Base-by-base conservation (phyloP, 116 monocot genomes). In the Dioscorea cayenensis region DNA sequence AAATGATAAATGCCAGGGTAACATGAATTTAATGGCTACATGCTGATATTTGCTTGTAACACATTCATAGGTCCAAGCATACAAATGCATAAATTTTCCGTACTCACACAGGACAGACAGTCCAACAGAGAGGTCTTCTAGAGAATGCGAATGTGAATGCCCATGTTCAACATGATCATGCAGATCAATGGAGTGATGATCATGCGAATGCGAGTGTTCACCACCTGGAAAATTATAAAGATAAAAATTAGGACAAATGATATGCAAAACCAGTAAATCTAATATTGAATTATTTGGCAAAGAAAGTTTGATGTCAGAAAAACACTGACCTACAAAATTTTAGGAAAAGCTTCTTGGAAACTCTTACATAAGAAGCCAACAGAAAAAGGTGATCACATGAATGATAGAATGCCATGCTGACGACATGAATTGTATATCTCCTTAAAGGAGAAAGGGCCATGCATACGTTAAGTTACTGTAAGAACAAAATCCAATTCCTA, bases 51-150 rank as follows among this genome's bases (percentile, higher is more conserved):
- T 63, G 63, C 27, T 23, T 63, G 43, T 43, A 43, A 23, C 6
- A 21, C 63, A 63, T 20, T 23, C 27, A 23, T 63, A 12, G 25
- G 27, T 63, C 27, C 63, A 63, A 63, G 14, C 55, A 55, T 55
- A 18, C n/a, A 55, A 2, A n/a, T 17, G 20, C 2, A 63, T 63
- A 63, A 35, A 65, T 66, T 1, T 36, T 49, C 23, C 27, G 67
- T 29, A 85, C 95, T 90, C 74, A 92, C 96, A 86, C 51, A 97
- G 79, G 77, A 97, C 63, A 55, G 97, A 92, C 64, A 93, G 70
- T 62, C 97, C 97, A 77, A 90, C 77, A 77, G 93, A 93, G 50
- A 97, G 86, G 77, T 97, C 97, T 66, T 86, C 64, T 58, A 93
- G 35, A 70, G 93, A 90, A 87, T 95, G 95, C 67, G 92, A 73